Evolutionary conservation across 116 monocot genomes (phyloP), one percentile per base, ranked within the genome.

Genomic region (Papilionanthe hybrid): DNA sequence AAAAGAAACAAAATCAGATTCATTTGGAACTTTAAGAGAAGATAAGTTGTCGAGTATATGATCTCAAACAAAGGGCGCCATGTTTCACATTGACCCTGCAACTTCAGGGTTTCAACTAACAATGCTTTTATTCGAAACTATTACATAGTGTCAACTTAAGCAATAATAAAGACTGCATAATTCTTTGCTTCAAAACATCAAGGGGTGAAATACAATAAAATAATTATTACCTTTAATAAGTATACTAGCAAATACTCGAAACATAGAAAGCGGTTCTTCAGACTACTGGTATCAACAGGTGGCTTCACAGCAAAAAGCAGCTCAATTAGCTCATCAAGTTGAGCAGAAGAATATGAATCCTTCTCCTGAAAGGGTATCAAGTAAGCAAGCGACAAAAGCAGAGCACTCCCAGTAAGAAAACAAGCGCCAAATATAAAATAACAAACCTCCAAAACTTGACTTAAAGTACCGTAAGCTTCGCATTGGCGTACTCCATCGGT

Each of bases 401-500:
- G 5, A 12, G 45, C 27, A 19, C 76, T 47, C 37, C 37, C 47
- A 75, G 66, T 6, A 82, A 47, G 7, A 69, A 77, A 79, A 72
- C 10, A 63, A 71, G 67, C 20, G 75, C 25, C 44, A 48, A 32
- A 13, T 17, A 11, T 56, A 42, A 56, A 7, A 11, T 56, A 1
- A 42, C 79, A 25, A 45, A 94, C 97, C 94, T 97, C 90, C 69
- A 97, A 86, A 81, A 94, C 92, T 85, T 28, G 78, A 72, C 91
- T 90, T 49, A 97, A 63, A 15, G 88, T 81, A 65, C 75, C 77
- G 53, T 86, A 92, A 44, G 88, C 91, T 88, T 87, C 86, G 27
- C 28, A 74, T 42, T 89, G 83, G 81, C 75, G 81, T 78, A 60
- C 27, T 49, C 50, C 78, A 85, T 80, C 85, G 77, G 57, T 75